Evolutionary conservation across 2,329 filamentous ascomycete genomes (phyloP), one percentile per base, ranked within the genome.

Genomic region (Cladosporium cucumerinum): DNA sequence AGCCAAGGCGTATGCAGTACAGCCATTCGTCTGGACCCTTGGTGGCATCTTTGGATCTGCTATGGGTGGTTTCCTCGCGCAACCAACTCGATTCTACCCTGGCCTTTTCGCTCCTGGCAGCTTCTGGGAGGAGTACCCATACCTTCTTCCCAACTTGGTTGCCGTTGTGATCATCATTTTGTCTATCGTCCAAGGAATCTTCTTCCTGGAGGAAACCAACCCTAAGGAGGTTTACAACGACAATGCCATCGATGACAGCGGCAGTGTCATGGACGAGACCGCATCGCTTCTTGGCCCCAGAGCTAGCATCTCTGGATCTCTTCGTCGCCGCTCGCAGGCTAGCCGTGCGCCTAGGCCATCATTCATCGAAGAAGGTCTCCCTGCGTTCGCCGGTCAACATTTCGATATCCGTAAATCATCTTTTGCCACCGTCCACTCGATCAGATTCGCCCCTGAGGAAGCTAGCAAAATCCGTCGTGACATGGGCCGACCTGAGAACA

Each of bases 1-100:
- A 92, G 90, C 92, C 66, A 86, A 88, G 66, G 92, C 92, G 23
- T 96, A 92, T 76, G 87, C 91, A 2, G 86, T 96, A 36, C 95
- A 96, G 90, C 93, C 93, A 1, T 96, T 96, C 73, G 89, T 96
- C 11, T 96, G 92, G 92, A 89, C 86, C 57, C 88, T 96, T 63
- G 93, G 93, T 39, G 94, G 91, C 12, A 96, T 96, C 68, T 84
- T 96, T 65, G 93, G 92, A 0, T 90, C 92, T 69, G 90, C 90
- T 14, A 92, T 97, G 70, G 93, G 93, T 66, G 93, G 93, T 36
- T 86, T 89, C 58, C 91, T 96, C 74, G 90, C 92, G 66, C 87
- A 92, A 70, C 93, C 93, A 28, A 84, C 88, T 69, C 80, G 85
- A 36, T 86, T 87, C 18, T 96, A 89, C 76, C 92, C 93, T 26